Conservation (phyloP, 768 basidiomycete genomes). For the Crucibulum laeve region DNA sequence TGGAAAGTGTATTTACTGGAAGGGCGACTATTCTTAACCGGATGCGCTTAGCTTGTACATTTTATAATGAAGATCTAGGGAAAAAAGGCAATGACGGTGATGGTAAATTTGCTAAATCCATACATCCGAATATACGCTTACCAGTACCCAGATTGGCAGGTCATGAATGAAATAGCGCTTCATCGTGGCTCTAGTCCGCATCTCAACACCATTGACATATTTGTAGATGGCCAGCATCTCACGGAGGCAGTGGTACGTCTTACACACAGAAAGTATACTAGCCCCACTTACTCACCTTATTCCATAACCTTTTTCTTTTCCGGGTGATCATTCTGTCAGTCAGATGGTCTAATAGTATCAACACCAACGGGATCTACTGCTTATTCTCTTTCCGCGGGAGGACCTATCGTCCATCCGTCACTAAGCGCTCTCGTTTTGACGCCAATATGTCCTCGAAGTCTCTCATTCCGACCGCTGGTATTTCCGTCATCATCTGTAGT, state of each 20-base stretch:
- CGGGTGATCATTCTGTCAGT: constrained; percentile 49
- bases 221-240: constrained; percentile 89
- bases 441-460: constrained; percentile 91
- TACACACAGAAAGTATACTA: constrained; percentile 4
- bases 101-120: constrained; percentile 33
- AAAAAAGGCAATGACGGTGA: constrained; percentile 55
- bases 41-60: constrained; percentile 85
- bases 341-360: constrained; percentile 90
- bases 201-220: constrained; percentile 90
- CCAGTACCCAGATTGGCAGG: constrained; percentile 72
- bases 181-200: constrained; percentile 92
- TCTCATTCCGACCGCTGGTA: constrained; percentile 89
- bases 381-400: constrained; percentile 92
- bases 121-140: neutral
- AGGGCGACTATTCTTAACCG: constrained; percentile 80
- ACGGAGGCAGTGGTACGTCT: constrained; percentile 88
- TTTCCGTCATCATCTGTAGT: constrained; percentile 80
- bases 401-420: constrained; percentile 93
- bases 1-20: constrained; percentile 76
- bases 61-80: constrained; percentile 56
- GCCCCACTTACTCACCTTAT: constrained; percentile 6
- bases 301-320: too few species aligned
- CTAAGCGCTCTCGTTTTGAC: constrained; percentile 87
- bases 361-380: constrained; percentile 97
- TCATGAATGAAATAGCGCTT: constrained; percentile 94